Base-by-base conservation (phyloP, 257 asterid species). In the Jaltomata sinuosa region DNA sequence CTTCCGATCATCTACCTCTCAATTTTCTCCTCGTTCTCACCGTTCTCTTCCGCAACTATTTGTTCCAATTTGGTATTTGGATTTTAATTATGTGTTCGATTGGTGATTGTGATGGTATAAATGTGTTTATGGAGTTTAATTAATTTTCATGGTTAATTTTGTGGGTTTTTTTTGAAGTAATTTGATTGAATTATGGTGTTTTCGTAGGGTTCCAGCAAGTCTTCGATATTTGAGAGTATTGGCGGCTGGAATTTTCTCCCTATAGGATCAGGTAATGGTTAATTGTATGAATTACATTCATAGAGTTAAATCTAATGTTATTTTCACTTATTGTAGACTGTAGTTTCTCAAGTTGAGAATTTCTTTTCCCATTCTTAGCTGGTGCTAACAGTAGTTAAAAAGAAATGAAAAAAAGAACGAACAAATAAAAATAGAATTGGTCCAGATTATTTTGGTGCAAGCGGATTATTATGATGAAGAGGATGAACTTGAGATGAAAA, bases 171-270 rank as follows among this genome's bases (percentile, higher is more conserved):
- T 57, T 22, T 57, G 6, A 22, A 22, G n/a, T 14, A 31, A 4
- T 6, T 47, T 77, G 42, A 42, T 10, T 77, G 62, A 47, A 22
- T 47, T 14, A 6, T 49, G 18, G 50, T 53, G 79, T 45, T 53
- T 71, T 76, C 1, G 42, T 6, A 89, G 90, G 87, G 88, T 59
- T 89, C 90, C n/a, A 90, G 91, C 55, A 89, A 87, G 59, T 89
- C 91, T 15, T 87, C 89, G 10, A 87, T 87, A 69, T 85, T 87
- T 86, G 90, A 85, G 89, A 87, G 89, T 81, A 89, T 89, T 31
- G 91, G 87, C 12, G 90, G 91, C 40, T 86, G 87, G 34, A 90
- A 89, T 87, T 89, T 89, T 83, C 82, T 89, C 53, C 90, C 90
- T 10, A 83, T 90, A 54, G 90, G 90, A 84, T 87, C 88, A 76